Evolutionary conservation across 495 filamentous ascomycete species (phyloP).

Genomic region (Annulohypoxylon maeteangense): DNA sequence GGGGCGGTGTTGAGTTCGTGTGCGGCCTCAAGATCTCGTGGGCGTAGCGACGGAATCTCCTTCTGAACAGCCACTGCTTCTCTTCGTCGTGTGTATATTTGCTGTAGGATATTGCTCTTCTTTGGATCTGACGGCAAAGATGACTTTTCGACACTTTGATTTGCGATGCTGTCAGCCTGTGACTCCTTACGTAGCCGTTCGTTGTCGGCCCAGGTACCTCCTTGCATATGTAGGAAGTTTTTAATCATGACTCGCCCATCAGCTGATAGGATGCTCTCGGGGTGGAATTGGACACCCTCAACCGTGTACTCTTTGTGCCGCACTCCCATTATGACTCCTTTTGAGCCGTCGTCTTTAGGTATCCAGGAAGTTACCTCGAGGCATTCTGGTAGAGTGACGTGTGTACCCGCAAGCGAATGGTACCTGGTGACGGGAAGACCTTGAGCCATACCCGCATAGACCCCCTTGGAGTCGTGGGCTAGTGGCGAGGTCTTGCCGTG

Average conservation of each 20-base stretch:
- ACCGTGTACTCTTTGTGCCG: constrained; percentile 89
- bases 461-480: constrained; percentile 86
- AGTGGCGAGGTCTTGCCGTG: constrained; percentile 96
- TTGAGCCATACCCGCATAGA: constrained; percentile 81
- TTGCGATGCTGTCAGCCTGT: constrained; percentile 36
- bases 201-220: constrained; percentile 91
- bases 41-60: constrained; percentile 83
- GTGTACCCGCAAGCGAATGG: constrained; percentile 94
- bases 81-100: constrained; percentile 88
- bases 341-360: constrained; percentile 69
- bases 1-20: constrained; percentile 86
- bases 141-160: constrained; percentile 35
- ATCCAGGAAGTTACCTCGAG: constrained; percentile 94
- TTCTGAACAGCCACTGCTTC: constrained; percentile 85
- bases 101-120: constrained; percentile 86
- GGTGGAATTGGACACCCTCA: constrained; percentile 97
- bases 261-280: constrained; percentile 93
- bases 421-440: constrained; percentile 91
- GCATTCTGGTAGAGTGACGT: constrained; percentile 84
- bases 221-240: constrained; percentile 88
- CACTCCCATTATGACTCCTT: constrained; percentile 94
- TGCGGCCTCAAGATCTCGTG: constrained; percentile 83
- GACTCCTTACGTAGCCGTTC: constrained; percentile 60
- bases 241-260: constrained; percentile 88
- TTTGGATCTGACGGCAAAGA: constrained; percentile 54